Evolutionary conservation across 176 grass and related monocot genomes (phyloP), one percentile per base, ranked within the genome.

Genomic region (Oryza brachyantha): DNA sequence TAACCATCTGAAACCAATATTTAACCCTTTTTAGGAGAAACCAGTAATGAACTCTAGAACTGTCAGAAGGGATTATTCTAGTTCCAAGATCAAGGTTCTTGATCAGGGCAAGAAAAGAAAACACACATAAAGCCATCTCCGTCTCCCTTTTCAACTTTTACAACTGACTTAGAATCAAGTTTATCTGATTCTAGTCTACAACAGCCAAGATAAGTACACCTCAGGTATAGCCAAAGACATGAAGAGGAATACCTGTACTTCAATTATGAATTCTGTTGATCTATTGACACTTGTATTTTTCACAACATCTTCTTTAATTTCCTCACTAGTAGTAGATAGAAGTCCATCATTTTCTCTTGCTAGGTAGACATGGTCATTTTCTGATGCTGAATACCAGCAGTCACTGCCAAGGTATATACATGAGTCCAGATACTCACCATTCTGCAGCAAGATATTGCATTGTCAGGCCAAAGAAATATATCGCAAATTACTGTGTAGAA

Each of bases 361-460:
- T 74, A 94, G 83, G 66, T 84, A 94, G 34, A 98, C 95, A 64
- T 69, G 57, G n/a, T 98, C 90, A 74, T 79, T 72, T 86, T 85
- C 81, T 74, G 95, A 98, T 76, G 82, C 90, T 90, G 92, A 98
- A 90, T 94, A 98, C 45, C 77, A 88, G 83, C 92, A 89, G 84
- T 92, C 80, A 66, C 87, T 90, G 66, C 85, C 95, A 29, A 98
- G 92, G 83, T 74, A 92, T 78, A 91, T 83, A 72, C 92, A 94
- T 13, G 95, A 98, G 82, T 94, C 92, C 81, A 98, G 77, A 90
- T 92, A 98, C 78, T 94, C 89, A 36, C 95, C 95, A 83, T 88
- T 90, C 95, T 98, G 75, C 48, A 37, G 77, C 29, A 88, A 85
- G 63, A 55, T 74, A 66, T 90, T 48, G 16, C 32, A 72, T 76